Percentiles rank a stretch among this genome's conserved stretches.
phyloP scores from a whole-genome alignment of 2,329 filamentous ascomycete genomes.

The Pseudopithomyces chartarum region DNA sequence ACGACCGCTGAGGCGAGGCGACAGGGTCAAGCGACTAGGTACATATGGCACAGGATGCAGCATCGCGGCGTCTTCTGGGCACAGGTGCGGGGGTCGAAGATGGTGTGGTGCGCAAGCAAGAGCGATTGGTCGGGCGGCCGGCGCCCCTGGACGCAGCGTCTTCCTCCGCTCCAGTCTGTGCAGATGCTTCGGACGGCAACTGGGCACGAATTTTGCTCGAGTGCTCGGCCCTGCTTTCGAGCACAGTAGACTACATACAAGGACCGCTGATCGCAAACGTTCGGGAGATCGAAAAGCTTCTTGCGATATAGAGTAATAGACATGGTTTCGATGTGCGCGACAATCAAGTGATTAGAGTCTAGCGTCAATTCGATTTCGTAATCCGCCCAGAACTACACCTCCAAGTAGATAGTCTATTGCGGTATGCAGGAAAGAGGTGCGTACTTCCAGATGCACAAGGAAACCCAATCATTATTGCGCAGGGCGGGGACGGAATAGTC shows the following conservation, averaged over 20 bases:
- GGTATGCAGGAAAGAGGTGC: no score
- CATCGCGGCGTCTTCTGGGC: neutral
- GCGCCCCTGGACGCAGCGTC: slow-evolving; percentile 3
- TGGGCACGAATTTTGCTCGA: neutral
- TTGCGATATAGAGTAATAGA: no score
- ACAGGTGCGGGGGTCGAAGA: slow-evolving; percentile 5
- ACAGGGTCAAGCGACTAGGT: slow-evolving; percentile 1
- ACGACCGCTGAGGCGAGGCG: slow-evolving; percentile 1
- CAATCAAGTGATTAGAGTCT: no score
- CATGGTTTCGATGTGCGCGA: no score
- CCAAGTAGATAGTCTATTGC: no score
- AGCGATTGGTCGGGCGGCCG: neutral
- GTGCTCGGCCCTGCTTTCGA: neutral
- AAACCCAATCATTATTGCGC: no score
- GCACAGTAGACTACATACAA: neutral
- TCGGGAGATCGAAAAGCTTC: no score
- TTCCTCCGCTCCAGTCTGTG: slow-evolving; percentile 1
- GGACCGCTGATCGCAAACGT: neutral
- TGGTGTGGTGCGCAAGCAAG: neutral
- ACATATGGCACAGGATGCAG: neutral
- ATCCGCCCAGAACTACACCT: no score
- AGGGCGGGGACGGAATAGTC: no score
- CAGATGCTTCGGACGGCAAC: neutral
- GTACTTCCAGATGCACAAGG: no score
- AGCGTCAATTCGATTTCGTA: no score